These are phyloP conservation scores for Mortierella sp. DNA, from an alignment of 371 early-diverging fungal species.

Conservation along the genomic window DNA sequence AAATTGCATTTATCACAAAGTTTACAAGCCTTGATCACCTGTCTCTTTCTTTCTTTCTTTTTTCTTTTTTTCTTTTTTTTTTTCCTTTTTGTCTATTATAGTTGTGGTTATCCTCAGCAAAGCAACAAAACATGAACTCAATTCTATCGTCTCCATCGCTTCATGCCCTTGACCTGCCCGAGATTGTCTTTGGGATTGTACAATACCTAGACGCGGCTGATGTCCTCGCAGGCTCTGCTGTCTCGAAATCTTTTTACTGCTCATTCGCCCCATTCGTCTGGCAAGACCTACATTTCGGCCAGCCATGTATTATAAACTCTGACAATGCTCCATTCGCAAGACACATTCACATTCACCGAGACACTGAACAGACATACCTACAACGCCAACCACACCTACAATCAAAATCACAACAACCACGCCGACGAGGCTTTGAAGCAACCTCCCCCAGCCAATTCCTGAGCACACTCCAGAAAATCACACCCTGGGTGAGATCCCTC, in stretches of 20 bases:
- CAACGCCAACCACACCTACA: neutral
- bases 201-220: slow-evolving; percentile 1
- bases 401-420: neutral
- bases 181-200: neutral
- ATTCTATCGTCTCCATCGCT: neutral
- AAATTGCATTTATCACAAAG: neutral
- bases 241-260: neutral
- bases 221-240: slow-evolving; percentile 1
- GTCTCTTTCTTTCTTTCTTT: too few relatives aligned
- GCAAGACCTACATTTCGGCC: slow-evolving; percentile 12
- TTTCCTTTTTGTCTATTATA: neutral
- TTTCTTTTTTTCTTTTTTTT: neutral
- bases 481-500: neutral
- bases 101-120: neutral
- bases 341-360: slow-evolving; percentile 1
- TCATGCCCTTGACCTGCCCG: slow-evolving; percentile 11
- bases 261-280: slow-evolving; percentile 6
- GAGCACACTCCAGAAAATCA: neutral
- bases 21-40: neutral
- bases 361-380: neutral
- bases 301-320: neutral
- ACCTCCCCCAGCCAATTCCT: neutral
- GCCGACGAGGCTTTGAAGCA: neutral
- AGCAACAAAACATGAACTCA: neutral
- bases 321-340: slow-evolving; percentile 1